Base-by-base conservation (phyloP, 257 asterid species). In the Haberlea rhodopensis region DNA sequence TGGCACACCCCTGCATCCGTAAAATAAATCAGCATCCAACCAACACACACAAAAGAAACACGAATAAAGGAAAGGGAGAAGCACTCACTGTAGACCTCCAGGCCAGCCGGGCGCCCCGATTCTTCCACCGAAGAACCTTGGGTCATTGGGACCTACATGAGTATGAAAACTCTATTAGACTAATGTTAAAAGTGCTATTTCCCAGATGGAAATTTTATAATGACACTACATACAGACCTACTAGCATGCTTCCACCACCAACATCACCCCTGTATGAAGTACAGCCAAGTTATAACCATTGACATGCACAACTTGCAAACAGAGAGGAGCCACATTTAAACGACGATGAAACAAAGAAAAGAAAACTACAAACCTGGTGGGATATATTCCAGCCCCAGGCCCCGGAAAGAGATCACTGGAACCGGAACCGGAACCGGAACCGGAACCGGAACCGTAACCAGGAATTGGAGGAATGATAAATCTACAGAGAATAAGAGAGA, bases 311-410 rank as follows among this genome's bases (percentile, higher is more conserved):
- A 26, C 2, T 22, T 15, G 32, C 27, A 28, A 8, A 60, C 13
- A 9, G 21, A 45, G 53, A 24, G 23, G 22, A 25, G 48, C 26
- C 60, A 13, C 31, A 37, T 23, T 52, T 18, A n/a, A 28, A 53
- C 10, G 25, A 22, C 23, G 43, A 62, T 13, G 43, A 54, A 32
- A 53, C 29, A 13, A 16, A 16, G 34, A 18, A 40, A 13, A 1
- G 43, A 57, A 68, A 25, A 46, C 15, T 22, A 58, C 16, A 49
- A 59, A 87, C 95, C 97, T 89, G 34, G 71, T 52, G n/a, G 97
- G 97, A 40, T 80, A 87, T 72, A 82, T 66, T 68, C 97, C 95
- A 53, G 94, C 91, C 32, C 85, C 91, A 57, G 86, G 83, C 58
- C 89, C 95, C 21, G 90, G 89, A 48, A 79, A 60, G 57, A 82